A percentile compares a stretch with the other conserved stretches of the same genome.
phyloP scores from a whole-genome alignment of 2,329 filamentous ascomycete genomes.

The Cyphellophora attinorum region DNA sequence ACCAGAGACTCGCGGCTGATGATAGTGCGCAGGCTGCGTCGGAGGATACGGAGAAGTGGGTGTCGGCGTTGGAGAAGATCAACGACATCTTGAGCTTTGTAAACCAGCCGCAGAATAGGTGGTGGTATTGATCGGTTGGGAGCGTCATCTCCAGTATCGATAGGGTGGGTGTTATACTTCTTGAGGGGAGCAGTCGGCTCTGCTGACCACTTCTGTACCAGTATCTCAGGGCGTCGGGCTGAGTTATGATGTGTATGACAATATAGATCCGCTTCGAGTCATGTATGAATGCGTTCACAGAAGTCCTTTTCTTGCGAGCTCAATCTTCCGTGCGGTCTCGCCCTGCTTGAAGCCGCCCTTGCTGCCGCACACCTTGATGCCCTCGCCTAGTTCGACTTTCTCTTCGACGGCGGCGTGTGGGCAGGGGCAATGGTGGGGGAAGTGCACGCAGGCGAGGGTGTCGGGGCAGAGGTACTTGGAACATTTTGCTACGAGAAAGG shows the following conservation, averaged over 20 bases:
- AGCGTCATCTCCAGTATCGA: too few relatives aligned
- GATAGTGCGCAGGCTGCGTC: constrained; percentile 3
- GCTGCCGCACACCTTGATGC: constrained; percentile 38
- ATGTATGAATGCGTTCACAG: constrained; percentile 28
- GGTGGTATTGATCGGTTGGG: too few relatives aligned
- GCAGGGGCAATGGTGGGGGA: constrained; percentile 95
- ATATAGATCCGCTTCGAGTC: background rate
- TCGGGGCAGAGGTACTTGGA: constrained; percentile 90
- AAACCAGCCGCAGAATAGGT: too few relatives aligned
- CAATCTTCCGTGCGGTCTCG: constrained; percentile 38
- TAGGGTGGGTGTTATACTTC: too few relatives aligned
- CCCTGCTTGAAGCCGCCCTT: constrained; percentile 38
- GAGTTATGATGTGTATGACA: too few relatives aligned
- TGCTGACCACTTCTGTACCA: too few relatives aligned
- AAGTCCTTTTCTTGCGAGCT: constrained; percentile 39
- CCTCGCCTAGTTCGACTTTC: constrained; percentile 55
- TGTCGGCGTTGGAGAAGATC: constrained; percentile 4
- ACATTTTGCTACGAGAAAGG: constrained; percentile 58
- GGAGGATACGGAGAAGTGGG: constrained; percentile 4
- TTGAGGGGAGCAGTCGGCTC: too few relatives aligned
- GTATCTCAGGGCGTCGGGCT: too few relatives aligned
- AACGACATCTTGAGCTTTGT: too few relatives aligned
- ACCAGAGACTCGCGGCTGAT: constrained; percentile 3
- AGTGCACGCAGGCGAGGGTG: constrained; percentile 88
- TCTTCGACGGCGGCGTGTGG: constrained; percentile 67